Evolutionary conservation across 73 alveolate genomes (phyloP).

Genomic region (Tetrahymena malaccensis): DNA sequence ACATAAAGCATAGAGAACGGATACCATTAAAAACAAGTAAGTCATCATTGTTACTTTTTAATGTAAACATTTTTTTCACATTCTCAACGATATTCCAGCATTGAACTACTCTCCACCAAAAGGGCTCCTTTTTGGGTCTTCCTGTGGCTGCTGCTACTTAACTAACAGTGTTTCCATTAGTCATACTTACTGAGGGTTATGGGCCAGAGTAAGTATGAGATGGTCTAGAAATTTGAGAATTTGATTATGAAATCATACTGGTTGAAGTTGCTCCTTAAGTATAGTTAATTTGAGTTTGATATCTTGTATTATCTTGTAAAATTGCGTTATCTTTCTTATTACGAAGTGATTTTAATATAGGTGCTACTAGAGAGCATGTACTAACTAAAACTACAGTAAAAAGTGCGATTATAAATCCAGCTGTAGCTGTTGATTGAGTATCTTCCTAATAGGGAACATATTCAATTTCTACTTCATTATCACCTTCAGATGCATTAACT

Average conservation of each 20-base stretch:
- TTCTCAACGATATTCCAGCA: not conserved
- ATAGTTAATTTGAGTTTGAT: not conserved
- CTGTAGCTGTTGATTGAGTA: not conserved
- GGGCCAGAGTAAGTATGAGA: not conserved
- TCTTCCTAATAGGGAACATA: not conserved
- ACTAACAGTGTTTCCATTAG: not conserved
- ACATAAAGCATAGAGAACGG: conserved; percentile 3
- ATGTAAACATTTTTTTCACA: not conserved
- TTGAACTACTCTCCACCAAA: not conserved
- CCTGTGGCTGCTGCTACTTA: not conserved
- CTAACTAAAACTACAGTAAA: not conserved
- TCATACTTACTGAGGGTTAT: not conserved
- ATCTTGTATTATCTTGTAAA: not conserved
- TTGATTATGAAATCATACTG: not conserved
- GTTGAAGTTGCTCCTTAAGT: not conserved
- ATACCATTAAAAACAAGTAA: conserved; percentile 17
- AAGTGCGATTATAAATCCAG: not conserved
- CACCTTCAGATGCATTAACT: not conserved
- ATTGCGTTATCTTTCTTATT: not conserved
- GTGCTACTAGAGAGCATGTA: not conserved
- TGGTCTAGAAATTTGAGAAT: not conserved
- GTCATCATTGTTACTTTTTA: conserved; percentile 14
- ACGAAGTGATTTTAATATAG: not conserved
- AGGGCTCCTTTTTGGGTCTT: not conserved
- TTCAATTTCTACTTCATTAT: not conserved